Evolutionary conservation across 495 filamentous ascomycete species (phyloP).

Genomic region (Neurospora hispaniola): DNA sequence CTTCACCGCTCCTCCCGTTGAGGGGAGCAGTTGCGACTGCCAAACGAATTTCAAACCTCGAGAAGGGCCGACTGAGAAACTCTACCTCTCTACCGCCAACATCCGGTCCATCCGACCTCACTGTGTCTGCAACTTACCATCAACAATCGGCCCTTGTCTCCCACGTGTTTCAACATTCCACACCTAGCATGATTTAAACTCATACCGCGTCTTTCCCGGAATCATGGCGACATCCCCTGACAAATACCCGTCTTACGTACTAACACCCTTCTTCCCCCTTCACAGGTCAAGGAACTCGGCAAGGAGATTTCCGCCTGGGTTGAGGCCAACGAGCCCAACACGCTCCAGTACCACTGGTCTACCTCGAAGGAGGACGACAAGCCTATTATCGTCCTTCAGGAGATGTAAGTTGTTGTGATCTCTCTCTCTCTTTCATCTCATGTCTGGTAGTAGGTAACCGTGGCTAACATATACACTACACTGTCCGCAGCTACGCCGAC

Average conservation of each 20-base stretch:
- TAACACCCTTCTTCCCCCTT: not conserved
- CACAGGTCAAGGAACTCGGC: conserved; percentile 14
- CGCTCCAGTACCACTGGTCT: conserved; percentile 20
- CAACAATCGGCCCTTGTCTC: not conserved
- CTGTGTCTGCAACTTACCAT: not conserved
- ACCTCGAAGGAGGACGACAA: conserved; percentile 1
- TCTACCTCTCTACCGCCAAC: not conserved
- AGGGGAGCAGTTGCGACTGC: not conserved
- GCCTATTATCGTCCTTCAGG: conserved; percentile 15
- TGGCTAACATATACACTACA: not conserved
- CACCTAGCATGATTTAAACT: not conserved
- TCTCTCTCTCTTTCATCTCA: not conserved
- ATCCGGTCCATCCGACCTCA: too few species aligned
- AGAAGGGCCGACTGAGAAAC: not conserved
- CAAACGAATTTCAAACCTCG: not conserved
- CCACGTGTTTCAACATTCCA: not conserved
- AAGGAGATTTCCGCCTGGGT: conserved; percentile 7
- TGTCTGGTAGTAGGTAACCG: too few species aligned
- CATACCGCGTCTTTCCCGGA: not conserved
- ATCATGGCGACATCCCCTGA: not conserved
- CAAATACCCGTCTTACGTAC: not conserved
- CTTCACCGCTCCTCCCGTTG: not conserved
- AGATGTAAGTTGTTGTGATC: conserved; percentile 8
- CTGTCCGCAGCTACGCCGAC: conserved; percentile 11
- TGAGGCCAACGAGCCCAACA: conserved; percentile 15